Conservation (phyloP, 345 rosid species). For the Ricinus communis region DNA sequence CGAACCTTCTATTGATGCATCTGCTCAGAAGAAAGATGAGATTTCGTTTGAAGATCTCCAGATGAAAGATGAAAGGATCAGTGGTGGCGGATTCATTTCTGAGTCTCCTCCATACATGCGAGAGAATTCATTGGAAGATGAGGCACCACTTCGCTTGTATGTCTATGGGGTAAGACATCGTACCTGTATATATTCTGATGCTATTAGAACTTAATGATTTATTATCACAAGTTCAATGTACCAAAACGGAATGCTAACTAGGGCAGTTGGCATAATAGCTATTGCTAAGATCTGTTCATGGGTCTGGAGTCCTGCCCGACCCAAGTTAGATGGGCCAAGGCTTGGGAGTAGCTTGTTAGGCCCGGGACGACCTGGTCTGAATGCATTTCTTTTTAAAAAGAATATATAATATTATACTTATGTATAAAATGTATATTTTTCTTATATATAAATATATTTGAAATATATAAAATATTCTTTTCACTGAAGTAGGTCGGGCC, state of each 20-base stretch:
- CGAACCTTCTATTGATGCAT: slow-evolving; percentile 28
- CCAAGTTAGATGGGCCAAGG: too few relatives aligned
- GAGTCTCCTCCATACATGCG: slow-evolving; percentile 31
- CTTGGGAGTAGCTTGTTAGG: too few relatives aligned
- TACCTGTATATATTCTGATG: slow-evolving; percentile 14
- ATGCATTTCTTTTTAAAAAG: too few relatives aligned
- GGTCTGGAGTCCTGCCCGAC: too few relatives aligned
- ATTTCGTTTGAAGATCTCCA: slow-evolving; percentile 33
- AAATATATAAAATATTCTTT: too few relatives aligned
- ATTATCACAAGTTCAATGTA: not conserved
- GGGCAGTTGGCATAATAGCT: not conserved
- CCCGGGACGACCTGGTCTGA: too few relatives aligned
- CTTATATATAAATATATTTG: too few relatives aligned
- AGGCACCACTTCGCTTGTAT: slow-evolving; percentile 41
- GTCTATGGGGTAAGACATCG: slow-evolving; percentile 66
- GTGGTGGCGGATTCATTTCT: slow-evolving; percentile 28
- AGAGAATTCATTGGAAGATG: slow-evolving; percentile 35
- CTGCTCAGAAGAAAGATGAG: slow-evolving; percentile 30
- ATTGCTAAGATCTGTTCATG: too few relatives aligned
- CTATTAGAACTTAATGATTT: not conserved
- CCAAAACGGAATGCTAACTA: too few relatives aligned
- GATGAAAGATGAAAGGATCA: slow-evolving; percentile 29
- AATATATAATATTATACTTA: too few relatives aligned
- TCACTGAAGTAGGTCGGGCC: too few relatives aligned
- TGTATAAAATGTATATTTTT: too few relatives aligned